Evolutionary conservation across 2,329 filamentous ascomycete species (phyloP).

Genomic region (Metarhizium guizhouense): DNA sequence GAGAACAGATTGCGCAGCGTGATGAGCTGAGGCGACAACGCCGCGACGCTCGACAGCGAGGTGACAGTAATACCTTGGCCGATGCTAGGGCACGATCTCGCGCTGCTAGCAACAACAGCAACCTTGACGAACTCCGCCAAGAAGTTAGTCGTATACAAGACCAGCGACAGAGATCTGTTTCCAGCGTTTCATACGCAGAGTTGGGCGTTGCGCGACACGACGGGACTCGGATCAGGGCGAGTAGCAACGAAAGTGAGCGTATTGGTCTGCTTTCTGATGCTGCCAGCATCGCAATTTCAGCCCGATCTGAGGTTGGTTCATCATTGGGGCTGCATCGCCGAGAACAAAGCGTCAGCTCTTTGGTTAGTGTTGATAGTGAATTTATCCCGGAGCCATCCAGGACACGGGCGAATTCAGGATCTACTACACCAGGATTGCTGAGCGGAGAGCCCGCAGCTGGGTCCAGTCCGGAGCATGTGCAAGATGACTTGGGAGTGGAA

Average conservation of each 20-base stretch:
- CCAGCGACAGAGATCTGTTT: slow-evolving; percentile 57
- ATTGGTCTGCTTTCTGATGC: slow-evolving; percentile 63
- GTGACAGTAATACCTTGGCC: slow-evolving; percentile 62
- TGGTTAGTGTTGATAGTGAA: slow-evolving; percentile 44
- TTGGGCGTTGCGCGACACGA: slow-evolving; percentile 70
- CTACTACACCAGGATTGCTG: slow-evolving; percentile 28
- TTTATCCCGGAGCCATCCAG: slow-evolving; percentile 29
- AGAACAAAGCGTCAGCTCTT: slow-evolving; percentile 42
- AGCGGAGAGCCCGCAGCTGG: slow-evolving; percentile 30
- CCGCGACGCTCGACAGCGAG: slow-evolving; percentile 61
- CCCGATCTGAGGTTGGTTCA: slow-evolving; percentile 23
- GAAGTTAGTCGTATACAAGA: slow-evolving; percentile 48
- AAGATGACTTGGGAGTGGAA: slow-evolving; percentile 39
- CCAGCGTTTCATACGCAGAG: slow-evolving; percentile 68
- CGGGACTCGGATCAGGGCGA: slow-evolving; percentile 64
- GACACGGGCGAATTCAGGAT: slow-evolving; percentile 33
- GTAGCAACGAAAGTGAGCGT: slow-evolving; percentile 64
- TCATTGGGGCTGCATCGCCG: slow-evolving; percentile 28
- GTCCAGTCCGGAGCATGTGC: slow-evolving; percentile 43
- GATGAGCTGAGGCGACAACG: slow-evolving; percentile 64
- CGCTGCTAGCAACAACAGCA: slow-evolving; percentile 36
- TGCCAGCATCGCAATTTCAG: slow-evolving; percentile 47
- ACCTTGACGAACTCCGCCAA: slow-evolving; percentile 50
- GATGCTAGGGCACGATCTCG: slow-evolving; percentile 52
- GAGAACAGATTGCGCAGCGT: slow-evolving; percentile 66